Evolutionary conservation across 768 basidiomycete species (phyloP), one percentile per base, ranked within the genome.

Genomic region (Phylloporus sp.): DNA sequence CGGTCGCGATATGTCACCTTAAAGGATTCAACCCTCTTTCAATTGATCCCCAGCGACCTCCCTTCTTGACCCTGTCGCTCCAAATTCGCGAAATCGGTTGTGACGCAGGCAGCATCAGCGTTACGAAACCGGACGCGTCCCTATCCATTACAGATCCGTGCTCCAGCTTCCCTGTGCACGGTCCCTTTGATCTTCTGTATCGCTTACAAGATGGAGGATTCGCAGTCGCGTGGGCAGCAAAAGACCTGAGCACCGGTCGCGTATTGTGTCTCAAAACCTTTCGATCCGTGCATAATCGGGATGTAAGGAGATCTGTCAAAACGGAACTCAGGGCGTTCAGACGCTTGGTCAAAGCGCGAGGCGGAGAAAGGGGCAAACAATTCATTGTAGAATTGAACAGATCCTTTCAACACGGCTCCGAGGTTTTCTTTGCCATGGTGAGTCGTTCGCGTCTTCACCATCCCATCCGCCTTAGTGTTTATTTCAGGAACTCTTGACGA

Each of bases 321-420:
- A 56, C 48, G 33, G 74, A 75, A 43, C 50, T 75, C 31, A 47
- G 38, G 14, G 62, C 62, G 2, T 73, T 71, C 53, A 65, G 64
- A 42, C 65, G 61, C 8, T 53, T 75, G 38, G 64, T 61, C 21
- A 56, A 45, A 50, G 58, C 42, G 36, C 53, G 27, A 31, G 48
- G 6, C 15, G 44, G 40, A 31, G 38, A 46, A 27, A 55, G 48
- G 13, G 70, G 67, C 23, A 56, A 49, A 6, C 57, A 52, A 1
- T 75, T 70, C 45, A 56, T 75, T 21, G 75, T 75, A 54, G 56
- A 67, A 33, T 37, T 73, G 38, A 68, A 68, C 38, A 69, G 65
- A 15, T 62, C 65, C 0, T 58, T 75, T 29, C 66, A 68, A 39
- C 64, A 69, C 17, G 46, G 39, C 3, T 22, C 41, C 18, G 38